Base-by-base conservation (phyloP, 2,329 filamentous ascomycete genomes). In the Lecanicillium sp. region DNA sequence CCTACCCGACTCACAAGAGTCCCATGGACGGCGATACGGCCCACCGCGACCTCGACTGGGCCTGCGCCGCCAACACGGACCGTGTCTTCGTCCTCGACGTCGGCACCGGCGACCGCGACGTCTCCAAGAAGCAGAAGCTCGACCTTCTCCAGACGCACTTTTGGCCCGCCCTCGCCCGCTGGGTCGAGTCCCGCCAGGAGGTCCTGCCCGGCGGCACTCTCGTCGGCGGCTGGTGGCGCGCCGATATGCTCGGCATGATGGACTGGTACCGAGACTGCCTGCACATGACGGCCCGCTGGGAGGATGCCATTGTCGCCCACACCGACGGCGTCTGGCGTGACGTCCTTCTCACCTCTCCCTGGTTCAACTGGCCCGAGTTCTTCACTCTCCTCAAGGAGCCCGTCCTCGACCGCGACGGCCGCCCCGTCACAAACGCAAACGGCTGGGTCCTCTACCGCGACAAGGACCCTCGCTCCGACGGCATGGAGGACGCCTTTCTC, bases 191-290 rank as follows among this genome's bases (percentile, higher is more conserved):
- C 13, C 46, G 49, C 22, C 46, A 45, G 33, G 44, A 45, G 35
- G 36, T 51, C 14, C 41, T 49, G 14, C 44, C 46, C 22, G 44
- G 45, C 33, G 47, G 46, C 37, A 44, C 42, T 14, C 39, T 49
- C 22, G 38, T 47, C n/a, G 47, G 49, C 37, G 47, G 47, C 33
- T 54, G 50, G 51, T 45, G 39, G 37, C 45, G 48, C 29, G 42
- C 45, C 29, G 48, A 52, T 43, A 50, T 54, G 42, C 44, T 43
- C 14, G 50, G 50, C 29, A 53, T 53, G 50, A 44, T 57, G 29
- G 37, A 43, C 40, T 57, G 50, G 53, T 57, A 54, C 44, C 53
- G 54, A 39, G 44, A 49, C 29, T 51, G 48, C 37, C 36, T 51
- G 34, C 36, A 44, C 25, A 37, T 51, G 43, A 48, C 32, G 12